Evolutionary conservation across 768 basidiomycete species (phyloP).

Genomic region (Tulasnella sp.): DNA sequence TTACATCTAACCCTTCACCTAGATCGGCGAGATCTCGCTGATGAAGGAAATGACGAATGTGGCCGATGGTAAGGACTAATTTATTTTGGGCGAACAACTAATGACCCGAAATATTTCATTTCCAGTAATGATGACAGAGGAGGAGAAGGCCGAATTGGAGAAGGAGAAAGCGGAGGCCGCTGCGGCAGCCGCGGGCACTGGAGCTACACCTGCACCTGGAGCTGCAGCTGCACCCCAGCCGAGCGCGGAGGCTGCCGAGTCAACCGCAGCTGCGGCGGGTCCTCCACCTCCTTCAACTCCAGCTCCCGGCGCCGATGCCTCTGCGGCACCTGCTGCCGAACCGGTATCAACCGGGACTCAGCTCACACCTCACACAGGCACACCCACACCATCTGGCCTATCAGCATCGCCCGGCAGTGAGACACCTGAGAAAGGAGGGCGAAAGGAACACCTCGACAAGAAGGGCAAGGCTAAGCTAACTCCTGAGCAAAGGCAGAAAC

Average conservation of each 20-base stretch:
- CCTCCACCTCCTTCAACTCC: slow-evolving; percentile 38
- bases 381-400: slow-evolving; percentile 34
- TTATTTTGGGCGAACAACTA: neutral
- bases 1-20: slow-evolving; percentile 32
- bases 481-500: slow-evolving; percentile 82
- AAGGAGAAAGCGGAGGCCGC: slow-evolving; percentile 53
- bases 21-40: slow-evolving; percentile 96
- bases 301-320: slow-evolving; percentile 36
- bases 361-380: slow-evolving; percentile 33
- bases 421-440: slow-evolving; percentile 40
- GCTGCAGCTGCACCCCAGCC: slow-evolving; percentile 38
- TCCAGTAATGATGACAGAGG: slow-evolving; percentile 81
- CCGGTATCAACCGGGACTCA: slow-evolving; percentile 38
- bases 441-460: slow-evolving; percentile 45
- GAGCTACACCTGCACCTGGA: slow-evolving; percentile 36
- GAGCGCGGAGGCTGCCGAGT: slow-evolving; percentile 34
- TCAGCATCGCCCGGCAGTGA: slow-evolving; percentile 38
- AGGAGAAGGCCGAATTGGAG: slow-evolving; percentile 88
- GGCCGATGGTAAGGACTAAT: slow-evolving; percentile 50
- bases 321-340: slow-evolving; percentile 26
- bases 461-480: slow-evolving; percentile 55
- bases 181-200: slow-evolving; percentile 34
- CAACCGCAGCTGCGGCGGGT: slow-evolving; percentile 36
- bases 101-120: neutral
- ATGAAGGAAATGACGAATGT: slow-evolving; percentile 92